Evolutionary conservation across 768 basidiomycete genomes (phyloP).

Genomic region (Tubosaeta brunneosetosa): DNA sequence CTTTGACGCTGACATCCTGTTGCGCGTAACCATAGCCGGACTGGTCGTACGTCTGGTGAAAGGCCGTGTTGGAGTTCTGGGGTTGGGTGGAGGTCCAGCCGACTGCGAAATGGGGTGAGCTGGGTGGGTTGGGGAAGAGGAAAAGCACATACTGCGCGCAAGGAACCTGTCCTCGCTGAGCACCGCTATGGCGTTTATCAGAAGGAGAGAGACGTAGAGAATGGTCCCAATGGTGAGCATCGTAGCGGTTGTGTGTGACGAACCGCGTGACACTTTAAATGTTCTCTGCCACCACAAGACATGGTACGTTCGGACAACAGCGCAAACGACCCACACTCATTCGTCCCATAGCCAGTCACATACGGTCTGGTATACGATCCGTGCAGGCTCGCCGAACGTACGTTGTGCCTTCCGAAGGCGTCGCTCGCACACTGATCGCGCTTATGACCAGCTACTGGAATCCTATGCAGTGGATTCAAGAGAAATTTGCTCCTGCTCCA

Average conservation of each 20-base stretch:
- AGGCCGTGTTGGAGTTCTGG: conserved; percentile 51
- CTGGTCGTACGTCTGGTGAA: conserved; percentile 67
- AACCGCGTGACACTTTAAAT: conserved; percentile 19
- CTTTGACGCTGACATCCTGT: conserved; percentile 70
- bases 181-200: conserved; percentile 93
- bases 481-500: conserved; percentile 48
- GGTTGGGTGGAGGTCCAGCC: conserved; percentile 79
- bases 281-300: conserved; percentile 10
- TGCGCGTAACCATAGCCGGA: conserved; percentile 51
- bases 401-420: conserved; percentile 13
- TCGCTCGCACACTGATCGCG: background rate
- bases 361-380: conserved; percentile 11
- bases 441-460: conserved; percentile 43
- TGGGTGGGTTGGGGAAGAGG: conserved; percentile 12
- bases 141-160: conserved; percentile 65
- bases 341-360: conserved; percentile 9
- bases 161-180: conserved; percentile 96
- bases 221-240: conserved; percentile 67
- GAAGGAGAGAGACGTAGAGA: conserved; percentile 79
- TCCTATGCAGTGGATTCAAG: conserved; percentile 61
- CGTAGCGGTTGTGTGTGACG: conserved; percentile 14
- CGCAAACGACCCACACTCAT: background rate
- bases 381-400: conserved; percentile 43
- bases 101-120: conserved; percentile 45
- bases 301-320: conserved; percentile 17